These are phyloP conservation scores for Beauveria brongniartii DNA, from an alignment of 2,329 filamentous ascomycete genomes.

Conservation along the genomic window DNA sequence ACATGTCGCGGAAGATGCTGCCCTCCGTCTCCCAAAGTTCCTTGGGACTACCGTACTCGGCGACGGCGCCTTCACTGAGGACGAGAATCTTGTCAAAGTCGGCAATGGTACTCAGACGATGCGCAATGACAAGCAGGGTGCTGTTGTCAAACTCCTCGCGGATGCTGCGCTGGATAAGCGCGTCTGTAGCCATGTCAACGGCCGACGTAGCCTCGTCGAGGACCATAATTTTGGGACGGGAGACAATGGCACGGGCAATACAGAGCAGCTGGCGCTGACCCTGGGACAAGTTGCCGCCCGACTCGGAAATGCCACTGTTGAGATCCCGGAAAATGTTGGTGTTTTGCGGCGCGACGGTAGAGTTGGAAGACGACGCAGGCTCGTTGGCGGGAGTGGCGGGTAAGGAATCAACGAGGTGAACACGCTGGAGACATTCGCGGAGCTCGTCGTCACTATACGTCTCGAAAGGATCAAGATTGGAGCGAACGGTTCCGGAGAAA, in stretches of 20 bases:
- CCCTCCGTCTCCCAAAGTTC: conserved; percentile 49
- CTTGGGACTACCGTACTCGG: conserved; percentile 58
- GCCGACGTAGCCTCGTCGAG: conserved; percentile 74
- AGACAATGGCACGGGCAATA: conserved; percentile 64
- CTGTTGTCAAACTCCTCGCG: conserved; percentile 61
- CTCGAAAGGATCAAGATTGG: conserved; percentile 70
- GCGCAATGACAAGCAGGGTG: conserved; percentile 67
- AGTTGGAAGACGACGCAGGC: conserved; percentile 27
- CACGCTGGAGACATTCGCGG: conserved; percentile 59
- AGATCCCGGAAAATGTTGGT: conserved; percentile 59
- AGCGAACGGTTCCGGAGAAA: conserved; percentile 70
- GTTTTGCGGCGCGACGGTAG: conserved; percentile 37
- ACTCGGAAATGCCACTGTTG: conserved; percentile 57
- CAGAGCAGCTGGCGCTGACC: conserved; percentile 71
- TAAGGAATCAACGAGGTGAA: conserved; percentile 52
- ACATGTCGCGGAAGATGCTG: conserved; percentile 55
- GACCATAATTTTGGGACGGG: conserved; percentile 67
- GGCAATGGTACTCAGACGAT: conserved; percentile 66
- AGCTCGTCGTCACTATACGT: conserved; percentile 62
- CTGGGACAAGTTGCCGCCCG: conserved; percentile 66
- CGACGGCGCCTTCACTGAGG: conserved; percentile 56
- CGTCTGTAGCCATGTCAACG: conserved; percentile 70
- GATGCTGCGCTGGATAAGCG: conserved; percentile 65
- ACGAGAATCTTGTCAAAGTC: conserved; percentile 71
- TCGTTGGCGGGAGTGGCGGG: conserved; percentile 31